Base-by-base conservation (phyloP, 2,329 filamentous ascomycete species). In the Zopfia rhizophila region DNA sequence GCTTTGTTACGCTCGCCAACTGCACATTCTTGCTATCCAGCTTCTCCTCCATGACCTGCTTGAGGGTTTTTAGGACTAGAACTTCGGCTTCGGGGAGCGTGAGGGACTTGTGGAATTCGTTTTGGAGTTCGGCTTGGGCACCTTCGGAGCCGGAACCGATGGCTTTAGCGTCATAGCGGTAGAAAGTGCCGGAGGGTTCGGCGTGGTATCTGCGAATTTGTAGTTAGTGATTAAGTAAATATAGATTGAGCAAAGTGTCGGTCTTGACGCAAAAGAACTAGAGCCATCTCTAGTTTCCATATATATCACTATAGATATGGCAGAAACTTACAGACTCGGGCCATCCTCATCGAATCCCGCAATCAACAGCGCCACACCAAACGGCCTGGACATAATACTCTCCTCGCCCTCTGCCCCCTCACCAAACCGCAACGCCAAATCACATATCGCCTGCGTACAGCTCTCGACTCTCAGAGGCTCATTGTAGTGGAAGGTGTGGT, bases 41-140 rank as follows among this genome's bases (percentile, higher is more conserved):
- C 81, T 99, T 99, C 85, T 99, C 94, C 78, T 99, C 94, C 94
- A 99, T 99, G 61, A 99, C 94, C 78, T 99, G 94, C 83, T 97
- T 99, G 73, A 99, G 76, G 25, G 94, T 99, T 85, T 97, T 97
- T 68, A 99, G 81, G 38, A 96, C 92, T 58, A 99, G 79, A 3
- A 92, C 94, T 79, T 99, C 94, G 47, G 94, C 94, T 70, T 99
- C 94, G 45, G 83, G 80, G 53, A 99, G 87, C 29, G 92, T 96
- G 55, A 99, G 82, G 46, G 93, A 97, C 84, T 95, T 96, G 81
- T 99, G 94, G 70, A 97, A 99, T 78, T 97, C 93, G 69, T 96
- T 97, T 77, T 99, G 94, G 68, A 99, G 79, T 78, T 99, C 94
- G 25, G 94, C 94, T 76, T 99, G 94, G 35, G 94, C 94, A 58